Evolutionary conservation across 2,329 filamentous ascomycete genomes (phyloP).

Genomic region (Cordyceps cicadae): DNA sequence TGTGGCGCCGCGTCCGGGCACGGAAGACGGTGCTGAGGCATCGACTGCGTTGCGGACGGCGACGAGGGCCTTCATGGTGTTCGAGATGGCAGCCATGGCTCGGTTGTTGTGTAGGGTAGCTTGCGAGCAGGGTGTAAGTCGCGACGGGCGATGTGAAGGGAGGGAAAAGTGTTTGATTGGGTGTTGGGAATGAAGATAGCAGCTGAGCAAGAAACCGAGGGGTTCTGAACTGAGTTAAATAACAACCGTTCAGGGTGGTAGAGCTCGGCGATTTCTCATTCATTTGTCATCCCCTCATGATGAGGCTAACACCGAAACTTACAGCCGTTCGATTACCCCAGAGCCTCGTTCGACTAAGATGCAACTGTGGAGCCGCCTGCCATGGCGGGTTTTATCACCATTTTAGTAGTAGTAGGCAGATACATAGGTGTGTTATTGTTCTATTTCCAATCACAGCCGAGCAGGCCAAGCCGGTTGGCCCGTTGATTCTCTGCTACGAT

Average conservation of each 20-base stretch:
- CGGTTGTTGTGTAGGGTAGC: not conserved
- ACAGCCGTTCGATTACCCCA: not conserved
- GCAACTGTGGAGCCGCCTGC: not conserved
- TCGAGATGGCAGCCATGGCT: not conserved
- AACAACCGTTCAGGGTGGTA: not conserved
- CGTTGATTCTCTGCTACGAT: no score
- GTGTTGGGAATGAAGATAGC: not conserved
- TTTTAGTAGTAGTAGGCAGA: not conserved
- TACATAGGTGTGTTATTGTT: no score
- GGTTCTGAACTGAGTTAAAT: not conserved
- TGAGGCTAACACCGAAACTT: not conserved
- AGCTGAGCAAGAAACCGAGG: not conserved
- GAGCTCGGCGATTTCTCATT: not conserved
- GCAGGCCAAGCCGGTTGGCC: no score
- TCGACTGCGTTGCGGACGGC: conserved; percentile 2
- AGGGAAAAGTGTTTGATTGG: not conserved
- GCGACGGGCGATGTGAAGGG: not conserved
- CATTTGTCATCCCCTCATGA: not conserved
- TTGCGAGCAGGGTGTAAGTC: not conserved
- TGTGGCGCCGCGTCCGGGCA: conserved; percentile 1
- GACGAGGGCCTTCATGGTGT: conserved; percentile 17
- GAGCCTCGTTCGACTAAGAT: not conserved
- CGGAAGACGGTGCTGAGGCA: conserved; percentile 1
- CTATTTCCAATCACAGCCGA: no score
- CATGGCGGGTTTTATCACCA: not conserved